Base-by-base conservation (phyloP, 768 basidiomycete species). In the Hericium coralloides region DNA sequence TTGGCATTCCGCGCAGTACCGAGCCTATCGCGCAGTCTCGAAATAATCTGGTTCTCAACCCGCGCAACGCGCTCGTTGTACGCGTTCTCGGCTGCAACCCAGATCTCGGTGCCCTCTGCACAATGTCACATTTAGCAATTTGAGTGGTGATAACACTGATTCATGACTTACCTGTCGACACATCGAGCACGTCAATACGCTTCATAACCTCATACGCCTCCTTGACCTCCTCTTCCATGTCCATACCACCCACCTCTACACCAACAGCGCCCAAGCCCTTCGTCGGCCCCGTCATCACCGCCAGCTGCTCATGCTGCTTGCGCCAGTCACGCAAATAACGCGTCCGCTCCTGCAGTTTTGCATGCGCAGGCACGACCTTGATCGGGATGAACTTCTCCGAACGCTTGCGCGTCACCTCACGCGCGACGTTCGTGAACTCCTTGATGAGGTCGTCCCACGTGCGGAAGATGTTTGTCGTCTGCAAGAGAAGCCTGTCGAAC, bases 1-100 rank as follows among this genome's bases (percentile, higher is more conserved):
- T 97, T 95, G 15, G 97, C 95, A 69, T 98, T 99, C 36, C 94
- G 76, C 22, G 97, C 97, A 15, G 93, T 95, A 14, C 93, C 97
- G 12, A 98, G 78, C 58, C 92, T 79, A 70, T 98, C 95, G 23
- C 95, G 80, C 49, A 99, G 70, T 37, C 92, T 79, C 15, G 95
- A 89, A 69, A 98, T 98, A 67, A 98, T 98, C 70, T 98, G 95
- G 72, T 98, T 98, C 74, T 99, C 97, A 18, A 99, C 95, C 12
- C 95, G 79, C 2, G 97, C 89, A 23, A 98, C 95, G 20, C 95
- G 87, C 71, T 98, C 95, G 64, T 98, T 98, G 69, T 99, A 99
- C 4, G 94, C 93, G 56, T 92, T 93, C 72, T 98, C 97, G 2
- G 95, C 95, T 0, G 93, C 84, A 31, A 95, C 87, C 95, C 95